phyloP scores from a whole-genome alignment of 176 grass and related monocot species.

The Dactylis glomerata region DNA sequence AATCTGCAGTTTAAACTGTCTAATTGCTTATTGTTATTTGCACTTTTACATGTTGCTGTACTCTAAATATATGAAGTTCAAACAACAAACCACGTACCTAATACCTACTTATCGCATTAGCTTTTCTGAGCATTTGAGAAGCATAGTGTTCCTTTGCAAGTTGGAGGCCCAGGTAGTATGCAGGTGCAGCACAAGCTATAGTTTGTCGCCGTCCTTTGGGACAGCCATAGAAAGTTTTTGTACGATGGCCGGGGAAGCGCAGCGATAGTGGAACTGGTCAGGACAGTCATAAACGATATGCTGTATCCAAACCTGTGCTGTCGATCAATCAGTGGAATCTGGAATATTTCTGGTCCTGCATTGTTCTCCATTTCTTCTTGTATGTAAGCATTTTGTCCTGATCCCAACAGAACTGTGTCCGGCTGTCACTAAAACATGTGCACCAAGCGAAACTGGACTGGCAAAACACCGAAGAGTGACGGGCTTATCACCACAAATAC shows the following conservation, averaged over 20 bases:
- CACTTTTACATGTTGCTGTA: not conserved
- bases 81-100: not conserved
- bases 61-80: not conserved
- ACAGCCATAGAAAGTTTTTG: conserved; percentile 20
- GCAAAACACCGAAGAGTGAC: not conserved
- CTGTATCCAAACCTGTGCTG: conserved; percentile 32
- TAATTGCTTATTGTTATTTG: too few relatives aligned
- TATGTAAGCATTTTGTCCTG: conserved; percentile 14
- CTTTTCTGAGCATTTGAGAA: not conserved
- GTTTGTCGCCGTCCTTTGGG: conserved; percentile 23
- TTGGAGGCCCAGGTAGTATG: not conserved
- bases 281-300: conserved; percentile 25
- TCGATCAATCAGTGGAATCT: conserved; percentile 36
- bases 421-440: not conserved
- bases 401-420: not conserved
- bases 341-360: not conserved
- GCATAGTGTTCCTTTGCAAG: not conserved
- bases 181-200: not conserved
- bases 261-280: conserved; percentile 17
- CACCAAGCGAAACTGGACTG: not conserved
- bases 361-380: not conserved
- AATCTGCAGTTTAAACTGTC: too few relatives aligned
- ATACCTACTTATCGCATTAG: too few relatives aligned
- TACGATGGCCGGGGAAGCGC: not conserved
- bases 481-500: not conserved